These are phyloP conservation scores for Aspergillus piperis DNA, from an alignment of 2,329 filamentous ascomycete species.

Conservation along the genomic window DNA sequence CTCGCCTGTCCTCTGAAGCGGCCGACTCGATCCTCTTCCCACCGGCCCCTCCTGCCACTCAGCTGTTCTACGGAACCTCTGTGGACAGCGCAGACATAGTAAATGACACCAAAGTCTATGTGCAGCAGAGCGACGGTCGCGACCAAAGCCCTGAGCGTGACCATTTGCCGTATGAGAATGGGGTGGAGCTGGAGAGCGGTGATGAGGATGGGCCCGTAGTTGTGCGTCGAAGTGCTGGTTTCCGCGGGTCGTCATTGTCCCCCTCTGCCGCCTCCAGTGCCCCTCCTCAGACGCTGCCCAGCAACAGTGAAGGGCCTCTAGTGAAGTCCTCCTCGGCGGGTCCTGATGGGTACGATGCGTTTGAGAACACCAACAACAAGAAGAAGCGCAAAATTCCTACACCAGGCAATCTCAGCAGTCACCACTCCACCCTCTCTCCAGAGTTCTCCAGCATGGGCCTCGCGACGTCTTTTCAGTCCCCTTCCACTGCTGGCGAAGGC, in stretches of 20 bases:
- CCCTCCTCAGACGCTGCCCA: constrained; percentile 29
- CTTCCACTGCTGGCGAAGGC: constrained; percentile 48
- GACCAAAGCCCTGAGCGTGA: constrained; percentile 42
- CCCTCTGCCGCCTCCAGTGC: constrained; percentile 32
- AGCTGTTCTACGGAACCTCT: constrained; percentile 74
- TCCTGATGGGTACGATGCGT: constrained; percentile 91
- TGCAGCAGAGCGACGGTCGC: constrained; percentile 47
- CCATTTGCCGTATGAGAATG: constrained; percentile 55
- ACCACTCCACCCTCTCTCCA: constrained; percentile 61
- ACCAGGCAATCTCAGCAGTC: constrained; percentile 68
- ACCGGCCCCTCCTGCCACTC: constrained; percentile 67
- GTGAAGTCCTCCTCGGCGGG: constrained; percentile 66
- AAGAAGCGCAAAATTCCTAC: constrained; percentile 98
- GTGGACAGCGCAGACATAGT: constrained; percentile 58
- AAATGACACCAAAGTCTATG: constrained; percentile 48
- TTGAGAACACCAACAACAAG: constrained; percentile 98
- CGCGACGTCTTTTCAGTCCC: constrained; percentile 49
- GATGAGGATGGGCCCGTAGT: constrained; percentile 57
- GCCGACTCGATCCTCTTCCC: constrained; percentile 82
- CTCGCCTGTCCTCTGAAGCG: constrained; percentile 81
- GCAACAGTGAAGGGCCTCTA: constrained; percentile 31
- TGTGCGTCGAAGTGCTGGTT: constrained; percentile 44
- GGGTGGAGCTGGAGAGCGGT: constrained; percentile 61
- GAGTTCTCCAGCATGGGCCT: constrained; percentile 67
- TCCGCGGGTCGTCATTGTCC: constrained; percentile 41